phyloP scores from a whole-genome alignment of 2,329 filamentous ascomycete species.

The Raffaelea albimanens region DNA sequence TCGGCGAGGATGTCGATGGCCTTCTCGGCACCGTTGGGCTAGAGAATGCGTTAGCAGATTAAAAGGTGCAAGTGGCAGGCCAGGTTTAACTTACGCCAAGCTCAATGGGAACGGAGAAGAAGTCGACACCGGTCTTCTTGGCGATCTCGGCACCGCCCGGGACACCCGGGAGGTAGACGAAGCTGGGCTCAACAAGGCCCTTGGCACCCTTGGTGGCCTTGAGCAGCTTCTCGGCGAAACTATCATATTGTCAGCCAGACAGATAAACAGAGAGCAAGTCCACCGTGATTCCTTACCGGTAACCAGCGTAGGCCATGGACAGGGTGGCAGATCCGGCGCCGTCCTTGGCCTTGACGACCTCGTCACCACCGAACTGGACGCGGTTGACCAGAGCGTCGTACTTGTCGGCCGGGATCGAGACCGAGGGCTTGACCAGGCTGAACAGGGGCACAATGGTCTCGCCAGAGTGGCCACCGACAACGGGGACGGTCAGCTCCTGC shows the following conservation, averaged over 20 bases:
- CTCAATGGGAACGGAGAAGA: constrained; percentile 93
- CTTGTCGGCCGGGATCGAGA: constrained; percentile 80
- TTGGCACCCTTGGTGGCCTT: constrained; percentile 83
- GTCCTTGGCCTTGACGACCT: constrained; percentile 81
- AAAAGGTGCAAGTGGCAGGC: neutral
- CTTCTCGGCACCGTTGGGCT: constrained; percentile 81
- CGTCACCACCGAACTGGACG: constrained; percentile 96
- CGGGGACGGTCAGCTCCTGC: constrained; percentile 74
- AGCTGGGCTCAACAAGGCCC: constrained; percentile 89
- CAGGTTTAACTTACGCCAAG: constrained; percentile 87
- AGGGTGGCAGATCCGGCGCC: constrained; percentile 75
- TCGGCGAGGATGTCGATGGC: constrained; percentile 68
- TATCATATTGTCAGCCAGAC: constrained; percentile 23
- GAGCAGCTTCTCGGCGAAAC: constrained; percentile 90
- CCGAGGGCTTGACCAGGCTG: constrained; percentile 74
- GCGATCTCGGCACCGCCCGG: constrained; percentile 76
- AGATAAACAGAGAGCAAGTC: neutral
- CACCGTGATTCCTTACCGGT: constrained; percentile 53
- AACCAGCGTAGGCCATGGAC: constrained; percentile 87
- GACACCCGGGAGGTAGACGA: constrained; percentile 87
- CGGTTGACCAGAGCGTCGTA: constrained; percentile 85
- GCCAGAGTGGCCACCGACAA: constrained; percentile 94
- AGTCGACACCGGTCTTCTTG: constrained; percentile 77
- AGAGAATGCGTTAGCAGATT: constrained; percentile 18
- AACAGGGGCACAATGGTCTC: constrained; percentile 97